Evolutionary conservation across 257 asterid species (phyloP), one percentile per base, ranked within the genome.

Genomic region (Nicotiana knightiana): DNA sequence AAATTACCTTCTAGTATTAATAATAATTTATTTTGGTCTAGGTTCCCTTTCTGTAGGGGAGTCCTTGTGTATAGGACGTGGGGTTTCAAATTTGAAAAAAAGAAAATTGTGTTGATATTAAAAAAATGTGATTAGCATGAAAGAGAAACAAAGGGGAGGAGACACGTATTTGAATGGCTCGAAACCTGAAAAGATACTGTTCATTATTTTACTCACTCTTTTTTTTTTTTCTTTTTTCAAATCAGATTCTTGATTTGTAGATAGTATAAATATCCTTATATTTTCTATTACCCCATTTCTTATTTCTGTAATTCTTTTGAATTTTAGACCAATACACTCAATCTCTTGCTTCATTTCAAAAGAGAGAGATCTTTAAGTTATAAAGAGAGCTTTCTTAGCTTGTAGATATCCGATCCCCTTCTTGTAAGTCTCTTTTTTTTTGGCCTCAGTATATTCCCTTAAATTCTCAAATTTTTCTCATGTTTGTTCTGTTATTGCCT

Each of bases 341-440:
- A 91, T 91, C 94, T 89, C 89, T 92, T 92, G 89, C 96, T 93
- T 90, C 87, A 48, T 89, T 83, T 63, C 81, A 54, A 73, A 66
- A 76, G 83, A 21, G 83, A 21, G 66, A 75, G 82, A 79, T 87
- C 83, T 79, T 11, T 28, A 81, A 79, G 85, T 68, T 83, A 71
- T 35, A 85, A 84, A 83, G 68, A 57, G 39, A 67, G 67, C 76
- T 93, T 88, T 90, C 98, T 89, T 95, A 79, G 94, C 97, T 93
- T 93, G 84, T 91, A 92, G 93, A 89, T 89, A 92, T 92, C 92
- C 93, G 92, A 91, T 92, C 90, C 99, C 96, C 93, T 91, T 91
- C 88, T 89, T 90, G 98, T 91, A 93, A 95, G 97, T 89, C 88
- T 92, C 82, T 84, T 43, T 67, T 43, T 58, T 71, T 87, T 28